Conservation (phyloP, 139 green algal genomes). For the Zygnema cylindricum region DNA sequence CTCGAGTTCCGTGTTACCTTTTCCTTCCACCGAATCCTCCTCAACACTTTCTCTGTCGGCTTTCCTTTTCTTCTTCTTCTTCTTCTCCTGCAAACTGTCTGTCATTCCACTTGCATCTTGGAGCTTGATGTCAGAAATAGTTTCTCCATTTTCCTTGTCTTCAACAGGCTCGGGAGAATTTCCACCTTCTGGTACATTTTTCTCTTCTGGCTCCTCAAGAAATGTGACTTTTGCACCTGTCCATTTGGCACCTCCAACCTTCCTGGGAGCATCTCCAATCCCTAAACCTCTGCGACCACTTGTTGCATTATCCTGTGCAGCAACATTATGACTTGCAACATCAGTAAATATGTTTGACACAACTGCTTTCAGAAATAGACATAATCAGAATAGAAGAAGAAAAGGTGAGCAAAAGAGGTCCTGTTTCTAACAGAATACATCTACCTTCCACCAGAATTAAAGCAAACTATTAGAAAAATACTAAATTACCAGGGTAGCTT, state of each 20-base stretch:
- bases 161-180: slow-evolving; percentile 14
- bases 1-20: too few species aligned
- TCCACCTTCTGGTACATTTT: slow-evolving; percentile 32
- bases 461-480: too few species aligned
- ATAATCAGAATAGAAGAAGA: neutral
- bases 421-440: neutral
- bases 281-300: slow-evolving; percentile 81
- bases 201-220: slow-evolving; percentile 22
- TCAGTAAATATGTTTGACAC: neutral
- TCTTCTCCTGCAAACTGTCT: slow-evolving; percentile 33
- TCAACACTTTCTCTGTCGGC: neutral
- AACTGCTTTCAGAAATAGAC: neutral
- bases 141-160: neutral
- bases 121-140: neutral
- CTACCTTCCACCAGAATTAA: too few species aligned
- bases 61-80: slow-evolving; percentile 24
- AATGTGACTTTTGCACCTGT: slow-evolving; percentile 67
- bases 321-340: neutral
- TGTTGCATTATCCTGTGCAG: slow-evolving; percentile 67
- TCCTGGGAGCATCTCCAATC: slow-evolving; percentile 74
- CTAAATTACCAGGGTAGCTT: too few species aligned
- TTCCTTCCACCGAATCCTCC: neutral
- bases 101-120: neutral
- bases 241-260: slow-evolving; percentile 82
- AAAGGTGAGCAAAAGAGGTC: neutral